Percentiles rank a stretch among this genome's conserved stretches.
Conservation (phyloP, 1,284 basidiomycete genomes). For the Xerocomus nothofagi region DNA sequence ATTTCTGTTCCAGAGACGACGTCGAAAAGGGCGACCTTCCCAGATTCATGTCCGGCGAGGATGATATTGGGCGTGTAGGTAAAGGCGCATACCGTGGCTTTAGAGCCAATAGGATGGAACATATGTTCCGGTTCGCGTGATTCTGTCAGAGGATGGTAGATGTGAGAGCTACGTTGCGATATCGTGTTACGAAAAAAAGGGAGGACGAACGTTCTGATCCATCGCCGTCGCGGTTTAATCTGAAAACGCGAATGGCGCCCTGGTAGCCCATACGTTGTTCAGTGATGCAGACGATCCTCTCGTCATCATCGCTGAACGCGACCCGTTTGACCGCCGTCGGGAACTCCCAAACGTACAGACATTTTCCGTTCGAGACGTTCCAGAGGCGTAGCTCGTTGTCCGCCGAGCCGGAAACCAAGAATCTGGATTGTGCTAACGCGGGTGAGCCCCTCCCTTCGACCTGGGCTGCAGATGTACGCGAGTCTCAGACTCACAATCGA, state of each 20-base stretch:
- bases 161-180: not conserved
- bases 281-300: slow-evolving; percentile 87
- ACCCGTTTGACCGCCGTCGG: slow-evolving; percentile 97
- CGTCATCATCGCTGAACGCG: slow-evolving; percentile 85
- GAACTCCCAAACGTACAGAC: slow-evolving; percentile 94
- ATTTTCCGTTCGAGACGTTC: slow-evolving; percentile 89
- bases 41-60: slow-evolving; percentile 94
- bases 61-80: slow-evolving; percentile 79
- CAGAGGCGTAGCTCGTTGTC: slow-evolving; percentile 95
- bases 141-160: slow-evolving; percentile 47
- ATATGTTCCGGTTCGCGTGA: slow-evolving; percentile 70
- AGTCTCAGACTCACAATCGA: slow-evolving; percentile 74
- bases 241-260: slow-evolving; percentile 86
- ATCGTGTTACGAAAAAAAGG: not conserved
- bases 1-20: slow-evolving; percentile 87
- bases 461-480: not conserved
- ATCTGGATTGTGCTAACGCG: slow-evolving; percentile 75
- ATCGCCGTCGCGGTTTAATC: slow-evolving; percentile 81
- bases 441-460: not conserved
- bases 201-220: slow-evolving; percentile 61
- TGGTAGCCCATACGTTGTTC: slow-evolving; percentile 96
- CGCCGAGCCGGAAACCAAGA: slow-evolving; percentile 84
- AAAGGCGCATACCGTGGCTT: slow-evolving; percentile 95
- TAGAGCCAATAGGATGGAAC: slow-evolving; percentile 90
- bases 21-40: slow-evolving; percentile 91